These are phyloP conservation scores for Lippia alba DNA, from an alignment of 305 asterid species.

Conservation along the genomic window DNA sequence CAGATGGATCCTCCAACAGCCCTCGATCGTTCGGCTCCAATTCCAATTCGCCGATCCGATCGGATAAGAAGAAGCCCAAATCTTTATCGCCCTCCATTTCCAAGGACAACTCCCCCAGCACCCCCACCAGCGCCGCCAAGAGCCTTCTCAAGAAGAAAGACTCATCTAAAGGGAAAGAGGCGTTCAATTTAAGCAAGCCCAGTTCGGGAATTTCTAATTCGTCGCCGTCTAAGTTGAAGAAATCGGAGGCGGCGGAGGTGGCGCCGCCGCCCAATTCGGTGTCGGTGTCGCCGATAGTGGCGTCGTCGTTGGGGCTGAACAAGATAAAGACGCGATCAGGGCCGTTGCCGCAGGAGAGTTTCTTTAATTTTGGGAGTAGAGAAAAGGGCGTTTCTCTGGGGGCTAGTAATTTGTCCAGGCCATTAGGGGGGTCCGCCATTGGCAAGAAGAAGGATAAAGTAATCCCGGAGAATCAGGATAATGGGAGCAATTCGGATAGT, in stretches of 20 bases:
- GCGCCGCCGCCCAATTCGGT: slow-evolving; percentile 38
- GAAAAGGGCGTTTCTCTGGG: slow-evolving; percentile 79
- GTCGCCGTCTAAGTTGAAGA: slow-evolving; percentile 48
- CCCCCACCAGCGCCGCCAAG: slow-evolving; percentile 46
- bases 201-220: slow-evolving; percentile 43
- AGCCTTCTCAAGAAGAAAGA: slow-evolving; percentile 61
- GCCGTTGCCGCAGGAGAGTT: slow-evolving; percentile 98
- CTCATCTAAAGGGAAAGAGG: slow-evolving; percentile 53
- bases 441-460: slow-evolving; percentile 60
- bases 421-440: slow-evolving; percentile 39
- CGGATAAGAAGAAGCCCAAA: slow-evolving; percentile 79
- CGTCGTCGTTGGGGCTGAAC: slow-evolving; percentile 95
- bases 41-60: slow-evolving; percentile 89
- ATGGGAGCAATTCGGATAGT: slow-evolving; percentile 68
- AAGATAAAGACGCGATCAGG: slow-evolving; percentile 99
- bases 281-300: slow-evolving; percentile 90
- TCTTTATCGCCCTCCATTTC: slow-evolving; percentile 59
- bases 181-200: slow-evolving; percentile 44
- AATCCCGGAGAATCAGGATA: slow-evolving; percentile 50
- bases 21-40: slow-evolving; percentile 83
- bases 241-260: slow-evolving; percentile 48
- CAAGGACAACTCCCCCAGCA: slow-evolving; percentile 60
- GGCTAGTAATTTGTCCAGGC: slow-evolving; percentile 83
- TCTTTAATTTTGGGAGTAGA: slow-evolving; percentile 75
- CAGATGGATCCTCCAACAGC: slow-evolving; percentile 89